Evolutionary conservation across 164 flowering plant genomes (phyloP).

Genomic region (Annona squamosa): DNA sequence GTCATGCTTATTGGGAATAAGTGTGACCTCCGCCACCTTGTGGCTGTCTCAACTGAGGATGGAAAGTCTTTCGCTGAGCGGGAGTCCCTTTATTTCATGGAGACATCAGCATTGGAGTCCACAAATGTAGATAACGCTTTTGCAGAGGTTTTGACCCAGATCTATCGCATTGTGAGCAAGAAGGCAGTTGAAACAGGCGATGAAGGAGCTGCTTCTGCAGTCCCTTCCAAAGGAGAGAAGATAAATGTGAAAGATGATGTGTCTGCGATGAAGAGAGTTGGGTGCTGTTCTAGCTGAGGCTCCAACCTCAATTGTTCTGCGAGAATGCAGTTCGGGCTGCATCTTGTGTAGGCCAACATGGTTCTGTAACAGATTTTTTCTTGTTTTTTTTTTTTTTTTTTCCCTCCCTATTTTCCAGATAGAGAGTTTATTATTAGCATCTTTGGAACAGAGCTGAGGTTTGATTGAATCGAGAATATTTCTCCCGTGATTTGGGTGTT

Average conservation of each 20-base stretch:
- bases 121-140: conserved; percentile 61
- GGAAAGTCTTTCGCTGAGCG: conserved; percentile 55
- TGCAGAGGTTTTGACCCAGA: conserved; percentile 58
- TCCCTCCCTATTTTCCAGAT: too few relatives aligned
- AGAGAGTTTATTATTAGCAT: conserved; percentile 5
- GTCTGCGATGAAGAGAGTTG: conserved; percentile 43
- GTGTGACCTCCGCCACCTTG: conserved; percentile 62
- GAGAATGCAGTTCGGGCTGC: background rate
- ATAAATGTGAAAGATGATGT: conserved; percentile 47
- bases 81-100: conserved; percentile 63
- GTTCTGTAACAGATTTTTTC: conserved; percentile 7
- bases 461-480: background rate
- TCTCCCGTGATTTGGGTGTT: background rate
- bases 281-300: conserved; percentile 55
- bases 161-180: conserved; percentile 53
- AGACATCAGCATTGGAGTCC: conserved; percentile 67
- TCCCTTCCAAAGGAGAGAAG: conserved; percentile 52
- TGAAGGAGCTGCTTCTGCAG: conserved; percentile 38
- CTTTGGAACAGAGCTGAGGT: conserved; percentile 5
- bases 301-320: background rate
- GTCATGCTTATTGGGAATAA: conserved; percentile 75
- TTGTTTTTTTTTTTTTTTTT: background rate
- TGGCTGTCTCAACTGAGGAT: conserved; percentile 56
- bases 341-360: background rate
- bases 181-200: conserved; percentile 59